Evolutionary conservation across 1,139 yeast species (phyloP).

Genomic region (Geotrichum klebahnii): DNA sequence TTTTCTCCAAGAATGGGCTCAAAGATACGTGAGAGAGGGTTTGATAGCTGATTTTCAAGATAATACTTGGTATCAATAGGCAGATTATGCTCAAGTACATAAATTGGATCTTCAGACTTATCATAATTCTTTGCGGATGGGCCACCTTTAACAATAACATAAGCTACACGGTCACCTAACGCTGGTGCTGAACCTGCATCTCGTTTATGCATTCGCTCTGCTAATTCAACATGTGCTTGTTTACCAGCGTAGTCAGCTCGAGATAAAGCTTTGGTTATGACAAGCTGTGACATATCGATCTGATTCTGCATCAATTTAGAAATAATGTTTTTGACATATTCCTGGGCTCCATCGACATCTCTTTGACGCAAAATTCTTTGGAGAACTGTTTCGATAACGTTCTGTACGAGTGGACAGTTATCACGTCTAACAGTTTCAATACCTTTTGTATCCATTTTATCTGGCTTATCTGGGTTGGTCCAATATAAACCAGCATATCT

Average conservation of each 20-base stretch:
- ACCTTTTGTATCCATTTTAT: constrained; percentile 98
- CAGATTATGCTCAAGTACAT: constrained; percentile 82
- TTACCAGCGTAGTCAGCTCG: constrained; percentile 89
- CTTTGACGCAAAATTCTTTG: constrained; percentile 82
- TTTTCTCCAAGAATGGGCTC: constrained; percentile 91
- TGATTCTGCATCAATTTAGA: constrained; percentile 87
- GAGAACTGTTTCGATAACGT: constrained; percentile 87
- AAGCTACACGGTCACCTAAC: constrained; percentile 96
- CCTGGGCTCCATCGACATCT: constrained; percentile 82
- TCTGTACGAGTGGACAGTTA: constrained; percentile 89
- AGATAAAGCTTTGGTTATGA: constrained; percentile 88
- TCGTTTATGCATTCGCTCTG: constrained; percentile 92
- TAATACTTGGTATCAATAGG: constrained; percentile 95
- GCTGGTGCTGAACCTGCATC: constrained; percentile 97
- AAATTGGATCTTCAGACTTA: constrained; percentile 94
- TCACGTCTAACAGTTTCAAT: constrained; percentile 97
- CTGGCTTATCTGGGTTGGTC: constrained; percentile 86
- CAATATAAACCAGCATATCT: constrained; percentile 96
- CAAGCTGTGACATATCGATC: constrained; percentile 88
- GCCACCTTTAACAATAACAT: constrained; percentile 81
- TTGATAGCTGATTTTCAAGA: constrained; percentile 85
- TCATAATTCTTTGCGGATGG: constrained; percentile 85
- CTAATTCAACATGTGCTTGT: constrained; percentile 95
- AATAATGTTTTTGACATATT: constrained; percentile 79
- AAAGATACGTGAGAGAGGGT: constrained; percentile 89